Evolutionary conservation across 768 basidiomycete species (phyloP), one percentile per base, ranked within the genome.

Genomic region (Kockovaella imperatae): DNA sequence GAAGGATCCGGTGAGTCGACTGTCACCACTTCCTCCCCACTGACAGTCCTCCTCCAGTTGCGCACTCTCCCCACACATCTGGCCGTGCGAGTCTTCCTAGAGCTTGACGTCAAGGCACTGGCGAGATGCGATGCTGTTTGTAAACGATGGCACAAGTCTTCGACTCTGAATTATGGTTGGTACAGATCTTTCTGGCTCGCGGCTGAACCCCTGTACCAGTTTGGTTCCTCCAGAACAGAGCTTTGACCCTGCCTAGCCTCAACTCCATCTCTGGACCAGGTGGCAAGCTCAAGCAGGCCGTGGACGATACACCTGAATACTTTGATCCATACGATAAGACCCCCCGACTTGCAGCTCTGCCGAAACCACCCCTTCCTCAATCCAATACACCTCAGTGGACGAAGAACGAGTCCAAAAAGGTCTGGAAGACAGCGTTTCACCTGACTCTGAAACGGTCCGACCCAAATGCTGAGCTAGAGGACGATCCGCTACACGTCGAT

Each of bases 221-320:
- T 8, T 95, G 90, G 90, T 95, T 91, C 74, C 84, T 86, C 56
- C 83, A 86, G 56, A 89, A 87, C 68, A 76, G 90, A 46, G 86
- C 83, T 56, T 86, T 89, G 53, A 82, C 84, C 57, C 87, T 95
- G 56, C 82, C 87, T 35, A 84, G 87, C 53, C 80, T 82, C 25
- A 20, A 11, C 11, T 81, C 79, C 49, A 68, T 86, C 41, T 77
- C 86, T 83, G 29, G 47, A 4, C 25, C 46, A 3, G 47, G 44
- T 21, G 59, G 61, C 31, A 62, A 69, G 39, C 53, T 47, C 24
- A 57, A 60, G 10, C 54, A 52, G 43, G 38, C 53, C 3, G 58
- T 52, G 13, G 25, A 31, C 20, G 57, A 54, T 30, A 63, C 46
- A 20, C 47, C 47, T 6, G 56, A 58, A 36, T 64, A 62, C 35